Base-by-base conservation (phyloP, 1,284 basidiomycete species). In the Cutaneotrichosporon sp. region DNA sequence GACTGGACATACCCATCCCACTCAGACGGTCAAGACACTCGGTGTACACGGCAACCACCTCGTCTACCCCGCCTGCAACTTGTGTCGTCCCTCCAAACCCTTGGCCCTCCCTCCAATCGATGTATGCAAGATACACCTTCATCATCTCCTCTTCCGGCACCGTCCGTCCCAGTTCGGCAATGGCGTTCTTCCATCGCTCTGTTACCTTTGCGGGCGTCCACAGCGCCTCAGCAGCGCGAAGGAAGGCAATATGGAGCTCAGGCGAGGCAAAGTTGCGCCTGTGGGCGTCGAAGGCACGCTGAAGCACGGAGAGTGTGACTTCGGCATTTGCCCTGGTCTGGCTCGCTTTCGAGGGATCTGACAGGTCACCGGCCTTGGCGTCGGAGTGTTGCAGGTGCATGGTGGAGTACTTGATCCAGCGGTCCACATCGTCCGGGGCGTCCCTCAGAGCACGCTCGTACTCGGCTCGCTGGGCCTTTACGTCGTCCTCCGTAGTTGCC, bases 71-170 rank as follows among this genome's bases (percentile, higher is more conserved):
- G 2, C 61, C 64, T 6, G n/a, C 50, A 3, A 37, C 53, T 3
- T 41, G 35, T 4, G 52, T 51, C 10, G 56, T 48, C 43, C 61
- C 39, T 16, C 65, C 68, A 39, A 74, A 63, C 4, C 70, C 68
- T 26, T 69, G 60, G 8, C 70, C 67, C 55, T 74, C 66, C 26
- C 66, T 46, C 73, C 73, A 75, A 5, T 62, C 62, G 43, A 75
- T 65, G 53, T 71, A 74, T 4, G 60, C 68, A 8, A 69, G 55
- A 64, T 71, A 75, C 2, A 69, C 38, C 5, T 48, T 54, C 66
- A 70, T 65, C 62, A 66, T 62, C 8, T 62, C 63, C 35, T 60
- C 62, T 29, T 61, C 53, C 0, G 48, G 27, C 41, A 60, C 43
- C 45, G 49, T 43, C 33, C 60, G 49, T 4, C 41, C 52, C 14